phyloP scores from a whole-genome alignment of 345 rosid genomes.

The Acer campestre region DNA sequence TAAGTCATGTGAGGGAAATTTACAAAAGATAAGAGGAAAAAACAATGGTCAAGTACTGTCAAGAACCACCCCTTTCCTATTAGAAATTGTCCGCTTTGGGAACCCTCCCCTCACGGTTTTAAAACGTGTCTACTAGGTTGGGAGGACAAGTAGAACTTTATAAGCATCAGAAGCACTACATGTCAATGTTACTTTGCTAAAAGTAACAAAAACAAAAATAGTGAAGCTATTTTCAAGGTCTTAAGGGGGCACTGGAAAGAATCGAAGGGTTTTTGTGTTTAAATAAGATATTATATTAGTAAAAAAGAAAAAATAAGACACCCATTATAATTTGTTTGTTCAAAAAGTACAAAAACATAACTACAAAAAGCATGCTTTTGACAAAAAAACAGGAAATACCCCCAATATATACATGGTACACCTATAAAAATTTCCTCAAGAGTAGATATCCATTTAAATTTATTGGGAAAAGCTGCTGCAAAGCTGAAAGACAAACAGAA shows the following conservation, averaged over 20 bases:
- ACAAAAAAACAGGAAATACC: background rate
- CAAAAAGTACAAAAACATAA: background rate
- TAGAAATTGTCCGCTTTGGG: background rate
- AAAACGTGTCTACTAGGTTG: background rate
- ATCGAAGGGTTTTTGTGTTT: too few relatives aligned
- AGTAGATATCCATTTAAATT: background rate
- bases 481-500: constrained; percentile 1
- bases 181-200: background rate
- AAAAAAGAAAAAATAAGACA: constrained; percentile 5
- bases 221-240: background rate
- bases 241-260: background rate
- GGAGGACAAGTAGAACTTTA: background rate
- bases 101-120: background rate
- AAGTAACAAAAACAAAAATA: background rate
- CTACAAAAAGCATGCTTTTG: background rate
- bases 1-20: background rate
- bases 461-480: background rate
- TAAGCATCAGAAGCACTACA: background rate
- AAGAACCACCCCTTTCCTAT: background rate
- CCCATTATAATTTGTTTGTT: background rate
- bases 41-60: background rate
- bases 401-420: background rate
- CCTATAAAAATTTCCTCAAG: background rate
- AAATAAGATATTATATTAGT: background rate
- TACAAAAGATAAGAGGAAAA: background rate